A percentile compares a stretch with the other conserved stretches of the same genome.
phyloP scores from a whole-genome alignment of 805 yeast species.

The Candida tibetensis region DNA sequence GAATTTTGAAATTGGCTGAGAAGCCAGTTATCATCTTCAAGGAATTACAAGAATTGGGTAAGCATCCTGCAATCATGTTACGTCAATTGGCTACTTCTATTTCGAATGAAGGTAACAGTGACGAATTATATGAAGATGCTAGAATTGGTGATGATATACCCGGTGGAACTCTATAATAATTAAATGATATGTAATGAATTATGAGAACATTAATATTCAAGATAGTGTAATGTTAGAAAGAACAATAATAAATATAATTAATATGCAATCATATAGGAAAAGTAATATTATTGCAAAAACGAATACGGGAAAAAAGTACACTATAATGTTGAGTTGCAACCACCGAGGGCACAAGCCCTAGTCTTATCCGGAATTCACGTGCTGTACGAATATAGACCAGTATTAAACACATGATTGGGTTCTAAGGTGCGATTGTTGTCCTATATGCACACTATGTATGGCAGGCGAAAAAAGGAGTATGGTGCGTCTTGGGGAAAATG shows the following conservation, averaged over 20 bases:
- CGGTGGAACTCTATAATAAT: conserved; percentile 36
- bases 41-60: conserved; percentile 79
- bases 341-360: conserved; percentile 21
- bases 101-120: conserved; percentile 7
- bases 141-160: conserved; percentile 44
- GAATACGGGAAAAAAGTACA: too few species aligned
- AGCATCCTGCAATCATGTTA: conserved; percentile 89
- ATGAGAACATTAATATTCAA: too few species aligned
- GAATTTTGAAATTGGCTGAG: conserved; percentile 79
- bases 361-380: too few species aligned
- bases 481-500: too few species aligned
- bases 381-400: too few species aligned
- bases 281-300: too few species aligned
- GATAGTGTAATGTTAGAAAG: neutral
- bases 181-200: conserved; percentile 1
- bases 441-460: too few species aligned
- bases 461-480: too few species aligned
- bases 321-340: neutral
- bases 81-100: conserved; percentile 63
- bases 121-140: conserved; percentile 30
- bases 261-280: too few species aligned
- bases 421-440: too few species aligned
- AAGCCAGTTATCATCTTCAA: conserved; percentile 84
- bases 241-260: too few species aligned
- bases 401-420: too few species aligned